Conservation (phyloP, 2,329 filamentous ascomycete genomes). For the Cladorrhinum sp. region DNA sequence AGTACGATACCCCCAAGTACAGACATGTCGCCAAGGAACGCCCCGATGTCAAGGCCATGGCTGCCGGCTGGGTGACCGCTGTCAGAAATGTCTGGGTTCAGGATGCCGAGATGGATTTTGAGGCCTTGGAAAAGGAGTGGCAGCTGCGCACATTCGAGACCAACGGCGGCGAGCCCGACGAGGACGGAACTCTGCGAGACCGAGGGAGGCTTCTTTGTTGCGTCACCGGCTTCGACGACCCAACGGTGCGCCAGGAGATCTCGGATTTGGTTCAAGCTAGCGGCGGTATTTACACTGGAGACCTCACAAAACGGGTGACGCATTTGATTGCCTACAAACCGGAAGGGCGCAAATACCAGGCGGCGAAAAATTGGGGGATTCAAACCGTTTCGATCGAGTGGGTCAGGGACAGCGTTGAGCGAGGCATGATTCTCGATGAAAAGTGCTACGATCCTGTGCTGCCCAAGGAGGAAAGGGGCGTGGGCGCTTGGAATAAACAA, state of each 20-base stretch:
- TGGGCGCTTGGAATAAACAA: constrained; percentile 68
- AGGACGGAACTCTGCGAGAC: constrained; percentile 27
- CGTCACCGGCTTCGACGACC: constrained; percentile 56
- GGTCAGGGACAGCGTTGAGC: constrained; percentile 76
- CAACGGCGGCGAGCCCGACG: constrained; percentile 41
- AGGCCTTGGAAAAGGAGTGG: constrained; percentile 64
- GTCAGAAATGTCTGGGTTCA: constrained; percentile 77
- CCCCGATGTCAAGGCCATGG: constrained; percentile 79
- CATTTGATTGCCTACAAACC: constrained; percentile 80
- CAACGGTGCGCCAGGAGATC: constrained; percentile 65
- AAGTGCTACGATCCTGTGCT: constrained; percentile 74
- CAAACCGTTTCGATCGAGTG: constrained; percentile 78
- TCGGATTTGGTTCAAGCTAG: constrained; percentile 64
- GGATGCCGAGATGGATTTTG: constrained; percentile 71
- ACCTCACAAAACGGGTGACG: constrained; percentile 80
- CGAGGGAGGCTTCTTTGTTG: constrained; percentile 48
- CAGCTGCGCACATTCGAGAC: constrained; percentile 61
- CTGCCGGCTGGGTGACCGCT: constrained; percentile 78
- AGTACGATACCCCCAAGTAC: constrained; percentile 89
- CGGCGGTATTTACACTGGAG: constrained; percentile 81
- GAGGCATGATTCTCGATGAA: constrained; percentile 91
- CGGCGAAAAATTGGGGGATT: constrained; percentile 79
- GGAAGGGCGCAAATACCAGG: constrained; percentile 84
- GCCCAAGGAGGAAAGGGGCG: constrained; percentile 67
- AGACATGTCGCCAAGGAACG: constrained; percentile 89